These are phyloP conservation scores for Pythium aquatile DNA, from an alignment of 352 stramenopile genomes.

Conservation along the genomic window DNA sequence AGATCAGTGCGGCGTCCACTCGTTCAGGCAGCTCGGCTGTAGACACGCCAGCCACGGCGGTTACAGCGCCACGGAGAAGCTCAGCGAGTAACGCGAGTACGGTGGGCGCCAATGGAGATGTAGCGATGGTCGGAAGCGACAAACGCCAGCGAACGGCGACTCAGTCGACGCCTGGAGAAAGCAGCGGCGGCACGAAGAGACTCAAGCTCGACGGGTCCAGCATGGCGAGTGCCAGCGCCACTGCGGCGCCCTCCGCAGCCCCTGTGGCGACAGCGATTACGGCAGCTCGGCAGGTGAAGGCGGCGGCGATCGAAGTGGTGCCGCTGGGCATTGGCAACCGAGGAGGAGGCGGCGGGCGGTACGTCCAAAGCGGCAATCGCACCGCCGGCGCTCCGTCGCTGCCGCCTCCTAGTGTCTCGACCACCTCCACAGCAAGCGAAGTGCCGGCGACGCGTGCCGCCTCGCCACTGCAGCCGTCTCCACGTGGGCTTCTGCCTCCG, in stretches of 20 bases:
- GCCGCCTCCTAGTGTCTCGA: slow-evolving; percentile 15
- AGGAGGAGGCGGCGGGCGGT: slow-evolving; percentile 48
- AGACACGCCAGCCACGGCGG: not conserved
- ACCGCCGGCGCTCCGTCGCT: slow-evolving; percentile 9
- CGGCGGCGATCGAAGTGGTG: slow-evolving; percentile 47
- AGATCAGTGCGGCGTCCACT: slow-evolving; percentile 11
- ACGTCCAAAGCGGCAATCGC: slow-evolving; percentile 64
- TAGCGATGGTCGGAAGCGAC: slow-evolving; percentile 16
- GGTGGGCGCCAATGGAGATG: not conserved
- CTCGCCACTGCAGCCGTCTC: not conserved
- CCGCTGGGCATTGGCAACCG: slow-evolving; percentile 39
- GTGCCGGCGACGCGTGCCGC: not conserved
- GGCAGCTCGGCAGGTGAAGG: slow-evolving; percentile 36
- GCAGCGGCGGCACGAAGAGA: slow-evolving; percentile 9
- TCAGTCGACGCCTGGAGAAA: slow-evolving; percentile 16
- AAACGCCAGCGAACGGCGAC: slow-evolving; percentile 25
- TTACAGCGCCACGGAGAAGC: not conserved
- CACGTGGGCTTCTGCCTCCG: not conserved
- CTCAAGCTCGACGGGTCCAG: not conserved
- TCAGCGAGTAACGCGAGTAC: not conserved
- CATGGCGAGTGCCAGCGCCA: slow-evolving; percentile 2
- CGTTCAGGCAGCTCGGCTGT: not conserved
- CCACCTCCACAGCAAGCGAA: not conserved
- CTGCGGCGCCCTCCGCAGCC: not conserved
- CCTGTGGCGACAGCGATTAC: slow-evolving; percentile 16